Evolutionary conservation across 768 basidiomycete species (phyloP), one percentile per base, ranked within the genome.

Genomic region (Suillus subaureus): DNA sequence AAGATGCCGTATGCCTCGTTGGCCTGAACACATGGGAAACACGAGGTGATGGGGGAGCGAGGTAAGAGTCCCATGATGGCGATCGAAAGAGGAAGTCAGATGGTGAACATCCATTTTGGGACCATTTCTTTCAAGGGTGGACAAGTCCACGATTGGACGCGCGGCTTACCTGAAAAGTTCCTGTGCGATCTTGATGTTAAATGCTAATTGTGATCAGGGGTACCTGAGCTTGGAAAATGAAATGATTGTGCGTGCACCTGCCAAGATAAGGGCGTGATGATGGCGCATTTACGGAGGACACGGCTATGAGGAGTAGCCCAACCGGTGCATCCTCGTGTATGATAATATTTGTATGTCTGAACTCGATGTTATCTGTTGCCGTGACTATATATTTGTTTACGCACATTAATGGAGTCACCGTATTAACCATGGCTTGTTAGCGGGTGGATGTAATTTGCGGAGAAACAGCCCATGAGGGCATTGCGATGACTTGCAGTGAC

Each of bases 11-110:
- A 60, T 64, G 47, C 52, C 64, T 61, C 60, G n/a, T 66, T 63
- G 52, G 12, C 23, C 23, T n/a, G 55, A 61, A 39, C 64, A 56
- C 65, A 66, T 69, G 64, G 56, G 6, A 35, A 64, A 74, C 71
- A 71, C 67, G 74, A 76, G 74, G 74, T 23, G 26, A 43, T 51
- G 23, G 23, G 40, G n/a, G 33, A 54, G 49, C 37, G 39, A 60
- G 9, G 58, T 31, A 42, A 42, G 40, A 28, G 18, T 60, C 40
- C 18, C 58, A 28, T 43, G 40, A 60, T 60, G 40, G 58, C 9
- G 40, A 60, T 60, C 40, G 26, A 43, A 60, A 60, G 58, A 26
- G 58, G 58, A 60, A 60, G 58, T 21, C 6, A 39, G 26, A 21
- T 11, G 57, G 33, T 42, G 18, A 42, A 39, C 11, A 3, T 60